phyloP scores from a whole-genome alignment of 1,284 basidiomycete genomes.

The Cryptococcus sp. region DNA sequence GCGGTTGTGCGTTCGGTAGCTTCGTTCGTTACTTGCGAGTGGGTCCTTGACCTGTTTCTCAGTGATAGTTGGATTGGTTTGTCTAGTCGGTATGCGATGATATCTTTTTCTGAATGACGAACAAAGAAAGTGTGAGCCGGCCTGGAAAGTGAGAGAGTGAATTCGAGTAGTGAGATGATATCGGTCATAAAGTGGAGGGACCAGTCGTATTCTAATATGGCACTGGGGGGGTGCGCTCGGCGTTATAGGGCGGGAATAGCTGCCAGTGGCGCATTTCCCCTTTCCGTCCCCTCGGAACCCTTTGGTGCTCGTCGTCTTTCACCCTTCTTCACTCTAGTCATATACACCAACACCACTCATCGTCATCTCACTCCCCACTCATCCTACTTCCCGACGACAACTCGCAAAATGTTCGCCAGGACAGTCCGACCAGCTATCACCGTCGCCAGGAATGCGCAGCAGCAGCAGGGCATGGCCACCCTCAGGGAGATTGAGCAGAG shows the following conservation, averaged over 20 bases:
- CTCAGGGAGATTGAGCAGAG: slow-evolving; percentile 96
- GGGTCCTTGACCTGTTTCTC: background rate
- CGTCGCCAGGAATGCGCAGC: slow-evolving; percentile 57
- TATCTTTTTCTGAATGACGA: background rate
- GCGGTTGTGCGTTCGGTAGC: background rate
- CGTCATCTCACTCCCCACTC: slow-evolving; percentile 18
- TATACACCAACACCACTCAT: background rate
- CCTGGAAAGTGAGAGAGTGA: background rate
- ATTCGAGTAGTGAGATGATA: background rate
- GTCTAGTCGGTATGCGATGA: background rate
- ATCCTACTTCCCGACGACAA: slow-evolving; percentile 12
- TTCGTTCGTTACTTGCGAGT: background rate
- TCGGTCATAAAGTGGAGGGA: background rate
- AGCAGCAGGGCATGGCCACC: slow-evolving; percentile 84
- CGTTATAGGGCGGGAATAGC: background rate
- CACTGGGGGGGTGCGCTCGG: slow-evolving; percentile 1
- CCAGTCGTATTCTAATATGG: background rate
- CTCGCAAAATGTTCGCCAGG: slow-evolving; percentile 58
- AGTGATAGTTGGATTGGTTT: background rate
- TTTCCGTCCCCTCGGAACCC: slow-evolving; percentile 8
- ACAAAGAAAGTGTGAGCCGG: slow-evolving; percentile 3
- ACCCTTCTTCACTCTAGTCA: slow-evolving; percentile 4
- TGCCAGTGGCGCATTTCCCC: slow-evolving; percentile 4
- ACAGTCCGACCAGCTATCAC: slow-evolving; percentile 64
- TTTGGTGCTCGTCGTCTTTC: slow-evolving; percentile 2